A percentile compares a stretch with the other conserved stretches of the same genome.
These are phyloP conservation scores for Asterochloris sp. DNA, from an alignment of 139 green algal genomes.

Conservation along the genomic window DNA sequence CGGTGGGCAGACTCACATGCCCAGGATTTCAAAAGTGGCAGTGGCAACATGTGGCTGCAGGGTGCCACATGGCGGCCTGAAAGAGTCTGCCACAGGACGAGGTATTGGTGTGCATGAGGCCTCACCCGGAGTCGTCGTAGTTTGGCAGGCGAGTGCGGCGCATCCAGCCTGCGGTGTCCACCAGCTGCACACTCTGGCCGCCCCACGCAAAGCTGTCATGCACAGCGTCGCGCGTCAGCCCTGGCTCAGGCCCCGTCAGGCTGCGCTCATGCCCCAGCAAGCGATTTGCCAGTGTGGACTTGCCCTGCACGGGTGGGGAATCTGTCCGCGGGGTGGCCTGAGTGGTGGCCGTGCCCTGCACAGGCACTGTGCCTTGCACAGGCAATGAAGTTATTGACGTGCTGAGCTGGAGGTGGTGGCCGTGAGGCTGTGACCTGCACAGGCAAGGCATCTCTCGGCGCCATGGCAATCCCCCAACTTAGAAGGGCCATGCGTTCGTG, in stretches of 20 bases:
- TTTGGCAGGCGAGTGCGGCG: conserved; percentile 27
- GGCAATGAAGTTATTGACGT: too few species aligned
- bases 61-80: too few species aligned
- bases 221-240: conserved; percentile 85
- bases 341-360: too few species aligned
- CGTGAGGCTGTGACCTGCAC: too few species aligned
- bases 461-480: not conserved
- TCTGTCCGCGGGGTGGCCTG: too few species aligned
- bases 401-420: too few species aligned
- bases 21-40: too few species aligned
- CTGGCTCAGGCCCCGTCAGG: conserved; percentile 90
- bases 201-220: conserved; percentile 31
- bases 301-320: conserved; percentile 44
- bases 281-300: conserved; percentile 81
- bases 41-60: too few species aligned
- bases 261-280: conserved; percentile 74
- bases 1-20: too few species aligned
- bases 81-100: too few species aligned
- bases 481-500: not conserved
- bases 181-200: conserved; percentile 60
- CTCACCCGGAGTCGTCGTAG: conserved; percentile 16
- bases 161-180: conserved; percentile 94
- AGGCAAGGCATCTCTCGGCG: too few species aligned
- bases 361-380: too few species aligned
- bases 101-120: not conserved